These are phyloP conservation scores for Exidia glandulosa DNA, from an alignment of 768 basidiomycete species.

Conservation along the genomic window DNA sequence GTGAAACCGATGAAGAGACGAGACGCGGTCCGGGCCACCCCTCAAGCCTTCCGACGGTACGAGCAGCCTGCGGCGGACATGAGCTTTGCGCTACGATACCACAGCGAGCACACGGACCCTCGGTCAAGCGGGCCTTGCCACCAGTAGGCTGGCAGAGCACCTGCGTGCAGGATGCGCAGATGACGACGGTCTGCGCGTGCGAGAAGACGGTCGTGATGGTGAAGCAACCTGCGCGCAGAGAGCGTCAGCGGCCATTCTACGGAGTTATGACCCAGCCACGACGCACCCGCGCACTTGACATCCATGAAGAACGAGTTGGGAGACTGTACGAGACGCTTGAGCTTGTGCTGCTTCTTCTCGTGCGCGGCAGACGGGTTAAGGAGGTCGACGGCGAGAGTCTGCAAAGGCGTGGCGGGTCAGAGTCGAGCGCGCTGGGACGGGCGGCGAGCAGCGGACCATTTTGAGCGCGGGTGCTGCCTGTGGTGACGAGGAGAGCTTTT, in stretches of 20 bases:
- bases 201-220: constrained; percentile 97
- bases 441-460: constrained; percentile 1
- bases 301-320: constrained; percentile 99
- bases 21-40: background rate
- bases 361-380: constrained; percentile 86
- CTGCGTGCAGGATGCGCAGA: constrained; percentile 85
- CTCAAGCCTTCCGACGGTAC: constrained; percentile 75
- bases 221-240: constrained; percentile 62
- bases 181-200: constrained; percentile 94
- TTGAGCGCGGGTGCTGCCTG: background rate
- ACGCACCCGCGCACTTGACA: constrained; percentile 92
- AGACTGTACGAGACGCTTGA: constrained; percentile 96
- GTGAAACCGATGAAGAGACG: background rate
- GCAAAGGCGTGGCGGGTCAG: constrained; percentile 1
- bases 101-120: constrained; percentile 51
- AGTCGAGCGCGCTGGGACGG: background rate
- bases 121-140: constrained; percentile 94
- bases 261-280: constrained; percentile 8
- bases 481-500: background rate
- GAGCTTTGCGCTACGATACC: background rate
- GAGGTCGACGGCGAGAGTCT: constrained; percentile 97
- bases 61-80: constrained; percentile 63
- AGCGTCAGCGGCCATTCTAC: constrained; percentile 7
- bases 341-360: constrained; percentile 90
- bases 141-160: constrained; percentile 97